Base-by-base conservation (phyloP, 1,284 basidiomycete species). In the Cryptococcus sp. region DNA sequence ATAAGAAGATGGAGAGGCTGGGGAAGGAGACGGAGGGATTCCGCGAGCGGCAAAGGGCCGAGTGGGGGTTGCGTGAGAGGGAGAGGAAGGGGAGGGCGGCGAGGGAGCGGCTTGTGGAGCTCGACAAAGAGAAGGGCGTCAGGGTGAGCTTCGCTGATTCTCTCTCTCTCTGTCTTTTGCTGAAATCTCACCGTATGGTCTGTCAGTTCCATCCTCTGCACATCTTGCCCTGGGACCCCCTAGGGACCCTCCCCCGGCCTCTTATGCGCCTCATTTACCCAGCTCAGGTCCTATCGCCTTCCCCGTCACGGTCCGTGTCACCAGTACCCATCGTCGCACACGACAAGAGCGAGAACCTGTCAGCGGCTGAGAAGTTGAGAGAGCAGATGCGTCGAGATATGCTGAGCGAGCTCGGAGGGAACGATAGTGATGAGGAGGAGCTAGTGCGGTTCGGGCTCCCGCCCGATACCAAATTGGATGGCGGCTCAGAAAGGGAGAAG, bases 71-170 rank as follows among this genome's bases (percentile, higher is more conserved):
- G 44, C 68, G 61, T 50, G 68, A 73, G 38, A 53, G 62, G 6
- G 71, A 75, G 59, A 56, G 64, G 37, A 69, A 69, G 56, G 69
- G 64, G 46, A 67, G 62, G 54, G 69, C 68, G 35, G 73, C 73
- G 46, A 66, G 75, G 44, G 66, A 69, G 42, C 47, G 66, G 47
- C 56, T 77, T 45, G 55, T 71, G 2, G 62, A 67, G 40, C 55
- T 69, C 37, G 75, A 77, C 48, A 51, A 45, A 35, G 69, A 65
- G 21, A 63, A 60, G 47, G 74, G 71, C 2, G 87, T 92, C 24
- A 69, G 69, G 56, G 76, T 75, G 61, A 53, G 73, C 58, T 2
- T 24, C 16, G 5, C 35, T 42, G 23, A 24, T 38, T 18, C 12
- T 6, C 33, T 49, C 7, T 9, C n/a, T 45, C 16, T n/a, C 23